Evolutionary conservation across 495 filamentous ascomycete genomes (phyloP), one percentile per base, ranked within the genome.

Genomic region (Penicillium lividum): DNA sequence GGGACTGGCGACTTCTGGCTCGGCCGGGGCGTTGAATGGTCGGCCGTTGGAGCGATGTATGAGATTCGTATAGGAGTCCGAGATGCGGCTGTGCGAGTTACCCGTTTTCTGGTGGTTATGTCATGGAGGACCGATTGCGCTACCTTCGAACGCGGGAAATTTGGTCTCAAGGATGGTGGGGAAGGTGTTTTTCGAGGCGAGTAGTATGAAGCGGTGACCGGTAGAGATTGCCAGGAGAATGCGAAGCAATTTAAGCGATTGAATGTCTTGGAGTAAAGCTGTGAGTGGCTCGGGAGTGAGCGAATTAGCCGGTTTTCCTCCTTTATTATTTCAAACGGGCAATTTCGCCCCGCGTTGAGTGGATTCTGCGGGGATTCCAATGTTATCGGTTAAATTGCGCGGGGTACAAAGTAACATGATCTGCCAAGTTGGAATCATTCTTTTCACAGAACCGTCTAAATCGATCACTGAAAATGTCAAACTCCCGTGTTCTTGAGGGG

Each of bases 141-240:
- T 73, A 46, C 82, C 82, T 0, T 67, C 81, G 42, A 86, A 90
- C 73, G 86, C 86, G 0, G 70, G 79, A 65, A 88, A 81, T 69
- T 81, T 90, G 29, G 66, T 90, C 2, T 71, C 72, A 44, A 68
- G 80, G 60, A 84, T 80, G 9, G 76, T 74, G 38, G 86, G 86
- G 1, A 74, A 89, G 22, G 86, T 86, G 3, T 89, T 90, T 61
- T 89, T 82, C 70, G 87, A 87, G 0, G 87, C 87, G 28, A 88
- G 85, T 58, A 86, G 82, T 58, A 86, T 90, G 82, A 87, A 89
- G 74, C 74, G 86, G 36, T 72, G 89, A 62, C 87, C 87, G 13
- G 86, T 89, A 29, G 87, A 90, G 71, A 68, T 75, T 57, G 87
- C 53, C 78, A 81, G 59, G 73, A 84, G 28, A 84, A 84, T 58